Percentiles rank a stretch among this genome's conserved stretches.
phyloP scores from a whole-genome alignment of 306 rosid genomes.

The Citrullus colocynthis region DNA sequence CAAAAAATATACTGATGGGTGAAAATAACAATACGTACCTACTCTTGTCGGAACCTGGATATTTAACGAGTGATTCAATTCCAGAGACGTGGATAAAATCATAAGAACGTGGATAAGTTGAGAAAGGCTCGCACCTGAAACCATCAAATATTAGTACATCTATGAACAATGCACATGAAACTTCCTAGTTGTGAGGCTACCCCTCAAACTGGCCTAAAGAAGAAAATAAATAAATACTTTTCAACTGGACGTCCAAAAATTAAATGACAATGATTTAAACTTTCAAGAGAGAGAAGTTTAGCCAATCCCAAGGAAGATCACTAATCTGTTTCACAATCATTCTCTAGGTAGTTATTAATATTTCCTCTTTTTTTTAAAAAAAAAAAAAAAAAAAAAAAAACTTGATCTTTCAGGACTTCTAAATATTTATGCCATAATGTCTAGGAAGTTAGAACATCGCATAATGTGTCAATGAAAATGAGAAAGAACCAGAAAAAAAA shows the following conservation, averaged over 20 bases:
- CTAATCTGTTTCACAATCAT: background rate
- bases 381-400: background rate
- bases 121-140: slow-evolving; percentile 97
- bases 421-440: background rate
- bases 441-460: background rate
- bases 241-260: background rate
- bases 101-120: slow-evolving; percentile 89
- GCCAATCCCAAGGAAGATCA: background rate
- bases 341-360: background rate
- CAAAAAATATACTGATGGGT: background rate
- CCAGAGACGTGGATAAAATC: slow-evolving; percentile 72
- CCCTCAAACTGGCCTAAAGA: background rate
- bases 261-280: background rate
- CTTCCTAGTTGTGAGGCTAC: background rate
- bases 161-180: background rate
- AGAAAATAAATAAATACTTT: background rate
- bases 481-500: background rate
- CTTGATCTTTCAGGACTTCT: background rate
- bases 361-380: background rate
- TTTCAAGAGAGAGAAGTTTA: background rate
- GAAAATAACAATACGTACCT: slow-evolving; percentile 30
- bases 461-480: background rate
- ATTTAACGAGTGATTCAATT: slow-evolving; percentile 69
- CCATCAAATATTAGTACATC: slow-evolving; percentile 22
- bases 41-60: slow-evolving; percentile 48